Conservation (phyloP, 768 basidiomycete genomes). For the Trametes meyenii region DNA sequence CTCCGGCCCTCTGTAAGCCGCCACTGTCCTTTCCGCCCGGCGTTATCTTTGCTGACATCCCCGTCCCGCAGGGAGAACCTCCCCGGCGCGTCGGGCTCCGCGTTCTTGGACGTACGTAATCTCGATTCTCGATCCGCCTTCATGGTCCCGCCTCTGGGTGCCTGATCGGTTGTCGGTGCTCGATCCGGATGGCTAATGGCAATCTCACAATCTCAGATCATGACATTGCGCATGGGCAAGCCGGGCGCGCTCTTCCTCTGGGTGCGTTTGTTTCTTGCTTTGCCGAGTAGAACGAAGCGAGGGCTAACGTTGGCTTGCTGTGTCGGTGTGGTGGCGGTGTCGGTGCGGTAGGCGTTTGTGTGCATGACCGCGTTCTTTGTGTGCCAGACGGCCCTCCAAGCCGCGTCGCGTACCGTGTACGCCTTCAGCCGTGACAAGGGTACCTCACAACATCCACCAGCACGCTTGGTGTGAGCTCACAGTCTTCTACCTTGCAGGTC, state of each 20-base stretch:
- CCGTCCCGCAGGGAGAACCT: slow-evolving; percentile 51
- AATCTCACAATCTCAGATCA: slow-evolving; percentile 50
- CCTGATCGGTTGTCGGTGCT: background rate
- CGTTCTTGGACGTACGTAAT: slow-evolving; percentile 61
- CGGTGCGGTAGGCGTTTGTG: slow-evolving; percentile 55
- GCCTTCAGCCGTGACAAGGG: slow-evolving; percentile 85
- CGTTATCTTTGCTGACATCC: slow-evolving; percentile 9
- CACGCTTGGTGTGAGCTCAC: background rate
- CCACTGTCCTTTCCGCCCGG: background rate
- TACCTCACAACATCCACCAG: slow-evolving; percentile 28
- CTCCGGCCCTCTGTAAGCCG: slow-evolving; percentile 69
- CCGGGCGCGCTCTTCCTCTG: slow-evolving; percentile 77
- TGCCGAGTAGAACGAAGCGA: background rate
- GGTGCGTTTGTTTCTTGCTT: slow-evolving; percentile 43
- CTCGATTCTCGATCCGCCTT: background rate
- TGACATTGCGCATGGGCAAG: slow-evolving; percentile 75
- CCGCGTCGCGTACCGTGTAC: slow-evolving; percentile 78
- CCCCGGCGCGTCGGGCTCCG: slow-evolving; percentile 70
- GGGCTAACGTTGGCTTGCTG: background rate
- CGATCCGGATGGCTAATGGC: background rate
- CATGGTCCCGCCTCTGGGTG: too few relatives aligned
- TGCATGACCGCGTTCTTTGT: slow-evolving; percentile 90
- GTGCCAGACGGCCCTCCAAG: slow-evolving; percentile 79
- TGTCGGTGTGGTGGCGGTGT: too few relatives aligned
- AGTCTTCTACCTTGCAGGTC: slow-evolving; percentile 44